Percentiles rank a stretch among this genome's conserved stretches.
Evolutionary conservation across 805 yeast species (phyloP).

Genomic region (Wickerhamiella azyma): DNA sequence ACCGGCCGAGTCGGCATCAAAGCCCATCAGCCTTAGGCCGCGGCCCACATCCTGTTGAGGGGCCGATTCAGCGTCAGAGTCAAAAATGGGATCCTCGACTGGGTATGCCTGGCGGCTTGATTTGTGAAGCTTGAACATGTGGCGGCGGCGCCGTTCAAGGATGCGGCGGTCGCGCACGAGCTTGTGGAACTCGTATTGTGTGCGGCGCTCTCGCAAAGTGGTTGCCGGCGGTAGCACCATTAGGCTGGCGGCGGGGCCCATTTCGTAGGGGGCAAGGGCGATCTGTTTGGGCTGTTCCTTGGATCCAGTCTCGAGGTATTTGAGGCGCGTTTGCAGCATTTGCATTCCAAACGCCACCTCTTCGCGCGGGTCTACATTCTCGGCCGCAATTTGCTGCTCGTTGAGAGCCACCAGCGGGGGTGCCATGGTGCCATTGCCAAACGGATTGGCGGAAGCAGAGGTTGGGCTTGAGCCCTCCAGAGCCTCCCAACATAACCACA

Average conservation of each 20-base stretch:
- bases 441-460: slow-evolving; percentile 44
- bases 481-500: slow-evolving; percentile 76
- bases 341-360: slow-evolving; percentile 33
- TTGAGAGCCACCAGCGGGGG: slow-evolving; percentile 27
- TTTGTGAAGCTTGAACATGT: slow-evolving; percentile 6
- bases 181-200: slow-evolving; percentile 13
- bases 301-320: slow-evolving; percentile 23
- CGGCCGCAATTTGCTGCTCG: slow-evolving; percentile 22
- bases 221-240: slow-evolving; percentile 12
- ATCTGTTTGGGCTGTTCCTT: neutral
- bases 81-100: slow-evolving; percentile 24
- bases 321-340: slow-evolving; percentile 28
- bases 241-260: neutral
- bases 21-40: slow-evolving; percentile 1
- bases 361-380: slow-evolving; percentile 32
- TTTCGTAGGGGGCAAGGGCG: neutral
- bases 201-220: slow-evolving; percentile 14
- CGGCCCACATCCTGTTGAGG: neutral
- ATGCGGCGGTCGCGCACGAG: slow-evolving; percentile 14
- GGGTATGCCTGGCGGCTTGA: slow-evolving; percentile 21
- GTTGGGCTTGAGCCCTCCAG: slow-evolving; percentile 59
- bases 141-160: slow-evolving; percentile 14
- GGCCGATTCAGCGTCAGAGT: slow-evolving; percentile 24
- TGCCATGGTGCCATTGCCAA: slow-evolving; percentile 31
- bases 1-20: neutral